Evolutionary conservation across 805 yeast species (phyloP), one percentile per base, ranked within the genome.

Genomic region (Myxozyma melibiosi): DNA sequence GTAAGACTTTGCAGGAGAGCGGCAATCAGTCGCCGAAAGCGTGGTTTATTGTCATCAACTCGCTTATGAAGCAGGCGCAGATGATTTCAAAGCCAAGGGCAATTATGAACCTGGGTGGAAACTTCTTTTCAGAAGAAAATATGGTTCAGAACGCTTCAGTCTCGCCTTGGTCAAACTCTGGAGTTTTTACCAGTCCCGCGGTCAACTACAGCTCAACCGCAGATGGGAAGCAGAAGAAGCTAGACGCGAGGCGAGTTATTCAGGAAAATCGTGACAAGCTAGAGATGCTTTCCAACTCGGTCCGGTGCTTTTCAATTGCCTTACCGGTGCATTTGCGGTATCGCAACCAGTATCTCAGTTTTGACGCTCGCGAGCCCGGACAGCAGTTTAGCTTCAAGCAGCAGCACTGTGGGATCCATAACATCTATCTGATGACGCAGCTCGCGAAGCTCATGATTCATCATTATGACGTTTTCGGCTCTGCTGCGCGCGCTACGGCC

Each of bases 41-140:
- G 30, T 39, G 43, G 43, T 39, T 22, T 39, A 39, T 39, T 7
- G 43, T 39, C 9, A 39, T 39, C 30, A 39, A 39, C 14, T 39
- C 43, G 43, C 27, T 39, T 11, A 39, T 39, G 43, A 39, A 39
- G 43, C 43, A 39, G 20, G 43, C 43, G n/a, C 43, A 39, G 43
- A 39, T 20, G 30, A 39, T 39, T 18, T 39, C 43, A 5, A 39
- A 39, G 16, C 43, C 43, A 6, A 39, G 43, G 13, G 43, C 30
- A 4, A 39, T 39, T 20, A 20, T 25, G 27, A 39, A 39, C n/a
- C 13, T 39, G 25, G 38, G 38, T 18, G n/a, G n/a, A 5, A 18
- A 18, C 18, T 13, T 34, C 5, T 18, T 14, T 6, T 34, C 38
- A 7, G 38, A 34, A 34, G 38, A 34, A 14, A 39, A 39, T 20